Conservation (phyloP, 805 yeast species). For the Saturnispora gosingensis region DNA sequence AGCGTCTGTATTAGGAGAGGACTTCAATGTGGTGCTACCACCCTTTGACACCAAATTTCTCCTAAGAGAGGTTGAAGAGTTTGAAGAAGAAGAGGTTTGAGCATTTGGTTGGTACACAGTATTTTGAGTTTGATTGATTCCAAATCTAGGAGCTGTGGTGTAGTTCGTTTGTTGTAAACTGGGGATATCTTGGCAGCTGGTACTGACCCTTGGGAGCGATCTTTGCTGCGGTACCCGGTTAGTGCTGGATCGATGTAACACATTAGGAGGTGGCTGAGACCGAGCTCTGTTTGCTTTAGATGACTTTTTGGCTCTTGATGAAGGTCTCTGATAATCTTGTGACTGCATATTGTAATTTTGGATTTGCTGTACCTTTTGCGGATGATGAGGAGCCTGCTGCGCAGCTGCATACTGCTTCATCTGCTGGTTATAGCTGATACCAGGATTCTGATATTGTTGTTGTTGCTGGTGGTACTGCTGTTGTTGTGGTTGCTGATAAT, state of each 20-base stretch:
- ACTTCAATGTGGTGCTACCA: not conserved
- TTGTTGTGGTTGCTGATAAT: constrained; percentile 2
- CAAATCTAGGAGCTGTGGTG: not conserved
- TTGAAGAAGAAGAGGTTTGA: constrained; percentile 4
- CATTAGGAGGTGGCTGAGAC: not conserved
- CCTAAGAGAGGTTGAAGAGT: constrained; percentile 2
- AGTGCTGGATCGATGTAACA: not conserved
- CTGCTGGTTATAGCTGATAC: not conserved
- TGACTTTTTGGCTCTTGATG: not conserved
- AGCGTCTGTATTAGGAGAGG: constrained; percentile 2
- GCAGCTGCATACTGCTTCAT: not conserved
- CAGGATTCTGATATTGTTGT: not conserved
- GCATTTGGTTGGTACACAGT: not conserved
- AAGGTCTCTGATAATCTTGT: not conserved
- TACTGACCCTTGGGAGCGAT: not conserved
- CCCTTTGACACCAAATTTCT: not conserved
- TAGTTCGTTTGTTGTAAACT: not conserved
- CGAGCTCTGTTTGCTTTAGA: not conserved
- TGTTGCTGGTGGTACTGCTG: not conserved
- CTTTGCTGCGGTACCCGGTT: not conserved
- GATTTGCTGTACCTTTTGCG: not conserved
- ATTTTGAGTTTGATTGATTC: not conserved
- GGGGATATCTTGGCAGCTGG: not conserved
- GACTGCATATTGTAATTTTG: not conserved
- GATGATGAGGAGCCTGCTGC: not conserved